Base-by-base conservation (phyloP, 768 basidiomycete genomes). In the Neoboletus brunneissimus region DNA sequence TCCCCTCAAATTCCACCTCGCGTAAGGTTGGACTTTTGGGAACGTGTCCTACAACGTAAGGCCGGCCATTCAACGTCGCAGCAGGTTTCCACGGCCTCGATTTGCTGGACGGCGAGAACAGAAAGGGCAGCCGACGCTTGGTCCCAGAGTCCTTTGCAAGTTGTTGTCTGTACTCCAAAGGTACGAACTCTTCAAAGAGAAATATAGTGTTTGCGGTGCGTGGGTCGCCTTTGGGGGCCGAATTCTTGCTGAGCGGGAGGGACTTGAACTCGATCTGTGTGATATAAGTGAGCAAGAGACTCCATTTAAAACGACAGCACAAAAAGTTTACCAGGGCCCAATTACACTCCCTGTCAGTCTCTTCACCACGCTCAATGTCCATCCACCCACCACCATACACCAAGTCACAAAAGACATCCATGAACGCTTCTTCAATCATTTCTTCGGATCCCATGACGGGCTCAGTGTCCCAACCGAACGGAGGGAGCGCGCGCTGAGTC, bases 121-220 rank as follows among this genome's bases (percentile, higher is more conserved):
- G 73, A 16, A 86, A 85, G 4, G 86, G 86, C n/a, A 91, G 72
- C 9, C 85, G 83, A n/a, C 81, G 77, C 16, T 85, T 79, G 9
- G 75, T 76, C 0, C 79, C 75, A 4, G 81, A 77, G 16, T 79
- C 76, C 7, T 84, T 72, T 5, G 73, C 83, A 7, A 95, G 79
- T 61, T 91, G 86, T 44, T 89, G 85, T 5, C 90, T 79, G 64
- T 93, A 94, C 67, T 94, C 94, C 38, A 83, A 74, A 0, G 95
- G 96, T 4, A 99, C 93, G 53, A 92, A 90, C 71, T 98, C 97
- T 72, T 99, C 94, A 60, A 93, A 95, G 7, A 98, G 74, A 51
- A 97, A 81, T 47, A 92, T 81, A 0, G 85, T 81, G 0, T 83
- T 78, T 0, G 85, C 76, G 1, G 82, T 87, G n/a, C 94, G 81